Percentiles rank a stretch among this genome's conserved stretches.
phyloP scores from a whole-genome alignment of 2,329 filamentous ascomycete species.

The Knufia petricola region DNA sequence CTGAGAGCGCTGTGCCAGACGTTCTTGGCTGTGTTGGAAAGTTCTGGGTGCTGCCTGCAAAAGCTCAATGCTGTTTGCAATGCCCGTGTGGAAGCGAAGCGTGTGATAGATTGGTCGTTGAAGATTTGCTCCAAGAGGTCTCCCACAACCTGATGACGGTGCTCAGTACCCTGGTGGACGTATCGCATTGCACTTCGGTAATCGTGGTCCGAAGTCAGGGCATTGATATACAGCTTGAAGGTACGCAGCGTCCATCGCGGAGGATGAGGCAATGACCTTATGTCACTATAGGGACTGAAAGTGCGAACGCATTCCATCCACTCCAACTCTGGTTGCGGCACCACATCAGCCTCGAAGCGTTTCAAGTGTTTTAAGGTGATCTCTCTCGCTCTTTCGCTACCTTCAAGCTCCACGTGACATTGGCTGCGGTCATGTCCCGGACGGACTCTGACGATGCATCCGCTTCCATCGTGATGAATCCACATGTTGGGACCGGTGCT shows the following conservation, averaged over 20 bases:
- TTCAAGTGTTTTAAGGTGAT: neutral
- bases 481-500: neutral
- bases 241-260: neutral
- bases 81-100: slow-evolving; percentile 1
- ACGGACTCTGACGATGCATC: neutral
- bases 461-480: slow-evolving; percentile 4
- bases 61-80: neutral
- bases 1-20: neutral
- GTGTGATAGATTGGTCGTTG: slow-evolving; percentile 8
- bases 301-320: neutral
- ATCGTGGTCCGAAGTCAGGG: neutral
- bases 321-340: neutral
- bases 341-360: neutral
- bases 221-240: neutral
- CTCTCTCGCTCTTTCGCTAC: neutral
- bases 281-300: neutral
- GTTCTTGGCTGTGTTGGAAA: neutral
- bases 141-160: neutral
- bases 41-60: neutral
- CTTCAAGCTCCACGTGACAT: neutral
- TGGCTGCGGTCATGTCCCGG: neutral
- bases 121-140: slow-evolving; percentile 14
- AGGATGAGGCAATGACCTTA: neutral
- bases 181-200: neutral
- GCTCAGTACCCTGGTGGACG: neutral